These are phyloP conservation scores for Rutstroemia sp. DNA, from an alignment of 2,329 filamentous ascomycete genomes.

Conservation along the genomic window DNA sequence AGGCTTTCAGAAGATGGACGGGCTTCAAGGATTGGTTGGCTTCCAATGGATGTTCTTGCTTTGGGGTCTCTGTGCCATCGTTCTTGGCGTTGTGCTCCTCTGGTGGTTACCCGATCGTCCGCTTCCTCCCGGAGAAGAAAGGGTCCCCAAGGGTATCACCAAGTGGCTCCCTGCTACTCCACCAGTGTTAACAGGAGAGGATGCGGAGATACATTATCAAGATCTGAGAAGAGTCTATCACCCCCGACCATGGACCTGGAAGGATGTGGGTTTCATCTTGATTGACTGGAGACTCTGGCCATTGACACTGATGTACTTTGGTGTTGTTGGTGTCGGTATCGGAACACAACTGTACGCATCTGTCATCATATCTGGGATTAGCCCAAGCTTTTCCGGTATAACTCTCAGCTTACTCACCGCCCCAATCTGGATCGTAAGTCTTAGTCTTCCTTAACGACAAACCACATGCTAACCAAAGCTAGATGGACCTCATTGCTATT, in stretches of 20 bases:
- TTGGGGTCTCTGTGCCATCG: constrained; percentile 68
- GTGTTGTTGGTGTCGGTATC: constrained; percentile 86
- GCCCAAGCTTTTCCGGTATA: constrained; percentile 64
- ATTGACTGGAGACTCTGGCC: constrained; percentile 88
- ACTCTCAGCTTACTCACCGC: constrained; percentile 77
- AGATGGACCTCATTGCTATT: constrained; percentile 86
- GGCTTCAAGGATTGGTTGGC: constrained; percentile 64
- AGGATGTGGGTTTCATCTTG: constrained; percentile 62
- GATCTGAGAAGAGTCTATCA: constrained; percentile 79
- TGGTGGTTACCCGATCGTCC: constrained; percentile 92
- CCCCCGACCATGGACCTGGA: constrained; percentile 61
- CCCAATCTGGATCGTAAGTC: constrained; percentile 80
- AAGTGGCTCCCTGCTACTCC: constrained; percentile 61
- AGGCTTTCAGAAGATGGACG: constrained; percentile 89
- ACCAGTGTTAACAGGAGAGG: constrained; percentile 68
- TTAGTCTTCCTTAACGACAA: background rate
- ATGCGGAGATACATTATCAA: constrained; percentile 75
- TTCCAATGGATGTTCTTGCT: constrained; percentile 92
- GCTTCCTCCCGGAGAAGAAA: constrained; percentile 57
- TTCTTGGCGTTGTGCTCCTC: constrained; percentile 65
- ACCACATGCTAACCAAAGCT: constrained; percentile 2
- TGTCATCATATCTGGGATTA: constrained; percentile 75
- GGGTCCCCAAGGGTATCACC: constrained; percentile 39
- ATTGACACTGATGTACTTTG: constrained; percentile 85
- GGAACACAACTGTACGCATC: constrained; percentile 84